Evolutionary conservation across 371 early-diverging fungal species (phyloP), one percentile per base, ranked within the genome.

Genomic region (Polyrhizophydium stewartii): DNA sequence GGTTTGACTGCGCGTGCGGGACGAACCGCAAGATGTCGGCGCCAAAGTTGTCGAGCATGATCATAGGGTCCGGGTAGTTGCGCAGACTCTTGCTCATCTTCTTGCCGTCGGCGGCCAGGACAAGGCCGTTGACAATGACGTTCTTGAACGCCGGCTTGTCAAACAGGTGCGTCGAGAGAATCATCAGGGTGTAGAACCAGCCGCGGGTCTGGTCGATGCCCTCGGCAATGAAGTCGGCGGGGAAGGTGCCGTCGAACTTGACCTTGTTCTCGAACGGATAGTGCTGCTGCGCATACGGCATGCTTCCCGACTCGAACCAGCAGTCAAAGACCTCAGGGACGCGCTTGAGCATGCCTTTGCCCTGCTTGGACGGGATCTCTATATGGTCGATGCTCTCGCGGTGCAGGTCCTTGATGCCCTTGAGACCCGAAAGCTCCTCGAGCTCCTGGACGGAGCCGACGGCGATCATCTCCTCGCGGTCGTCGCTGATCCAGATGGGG

Each of bases 201-300:
- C 99, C 99, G 68, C 99, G 90, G 56, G 99, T 99, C 84, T 99
- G 99, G 76, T 99, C 99, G 52, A 99, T 80, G 67, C 99, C 99
- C 82, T 99, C 99, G 43, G 99, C 97, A 71, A 99, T 98, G 80
- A 99, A 99, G 70, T 99, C 94, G 25, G 99, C 99, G 24, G 99
- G 99, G 92, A 99, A 99, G 5, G 87, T 87, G 16, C 71, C 64
- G 67, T 90, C 78, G 68, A 99, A 93, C 71, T 84, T 78, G 38
- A 90, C 89, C 71, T 88, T 73, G 76, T 94, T 95, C 77, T 97
- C 98, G 67, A 99, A 99, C 51, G 99, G 99, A 79, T 97, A 99
- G 81, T 99, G 99, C 73, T 96, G 92, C 78, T 99, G 99, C 21
- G 99, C 98, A 70, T 97, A 99, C 33, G 99, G 99, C 99, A 99